Conservation (phyloP, 73 alveolate species). For the Blepharisma japonicum region DNA sequence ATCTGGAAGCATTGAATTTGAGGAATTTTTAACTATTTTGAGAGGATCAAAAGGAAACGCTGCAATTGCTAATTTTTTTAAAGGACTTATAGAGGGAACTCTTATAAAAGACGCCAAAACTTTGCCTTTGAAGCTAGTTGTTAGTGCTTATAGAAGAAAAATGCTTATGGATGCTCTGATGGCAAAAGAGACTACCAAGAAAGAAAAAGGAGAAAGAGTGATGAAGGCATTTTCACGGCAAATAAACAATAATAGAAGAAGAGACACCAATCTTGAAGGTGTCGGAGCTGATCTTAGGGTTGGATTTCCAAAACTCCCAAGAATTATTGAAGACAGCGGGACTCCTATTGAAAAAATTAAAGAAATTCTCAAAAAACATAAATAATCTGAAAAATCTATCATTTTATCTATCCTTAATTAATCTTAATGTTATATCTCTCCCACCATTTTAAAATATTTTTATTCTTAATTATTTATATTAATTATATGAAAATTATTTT, state of each 20-base stretch:
- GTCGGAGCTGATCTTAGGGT: background rate
- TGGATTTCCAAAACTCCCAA: background rate
- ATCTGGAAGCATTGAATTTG: constrained; percentile 82
- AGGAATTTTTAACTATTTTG: constrained; percentile 86
- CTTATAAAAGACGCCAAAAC: constrained; percentile 37
- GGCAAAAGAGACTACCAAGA: background rate
- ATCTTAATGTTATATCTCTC: no score
- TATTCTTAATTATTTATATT: no score
- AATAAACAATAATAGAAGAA: background rate
- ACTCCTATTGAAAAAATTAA: no score
- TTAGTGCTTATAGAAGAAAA: constrained; percentile 55
- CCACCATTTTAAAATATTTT: no score
- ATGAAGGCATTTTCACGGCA: constrained; percentile 28
- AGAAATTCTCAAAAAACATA: no score
- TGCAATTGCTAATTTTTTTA: constrained; percentile 21
- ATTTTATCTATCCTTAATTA: no score
- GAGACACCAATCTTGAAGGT: background rate
- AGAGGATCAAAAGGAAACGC: constrained; percentile 56
- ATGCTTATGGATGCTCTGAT: constrained; percentile 34
- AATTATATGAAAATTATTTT: no score
- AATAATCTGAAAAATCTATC: no score
- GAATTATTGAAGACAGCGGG: constrained; percentile 10
- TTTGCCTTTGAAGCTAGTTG: constrained; percentile 52
- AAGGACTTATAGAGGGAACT: constrained; percentile 26
- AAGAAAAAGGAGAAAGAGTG: constrained; percentile 34